Percentiles rank a stretch among this genome's conserved stretches.
phyloP scores from a whole-genome alignment of 1,284 basidiomycete genomes.

The Cystobasidium pallidum region DNA sequence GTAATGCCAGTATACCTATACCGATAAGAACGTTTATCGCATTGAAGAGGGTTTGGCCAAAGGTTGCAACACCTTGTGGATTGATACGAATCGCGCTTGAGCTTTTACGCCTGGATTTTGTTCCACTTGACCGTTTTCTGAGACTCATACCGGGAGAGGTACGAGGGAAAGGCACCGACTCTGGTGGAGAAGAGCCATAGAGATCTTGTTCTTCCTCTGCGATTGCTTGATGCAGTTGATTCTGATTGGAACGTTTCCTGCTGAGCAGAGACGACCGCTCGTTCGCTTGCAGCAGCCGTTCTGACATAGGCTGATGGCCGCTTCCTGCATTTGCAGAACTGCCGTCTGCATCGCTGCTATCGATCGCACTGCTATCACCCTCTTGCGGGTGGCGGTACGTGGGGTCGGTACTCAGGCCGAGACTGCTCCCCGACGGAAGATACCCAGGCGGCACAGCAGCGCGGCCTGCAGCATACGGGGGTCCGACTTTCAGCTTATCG shows the following conservation, averaged over 20 bases:
- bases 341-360: slow-evolving; percentile 5
- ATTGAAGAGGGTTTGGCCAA: slow-evolving; percentile 69
- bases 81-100: background rate
- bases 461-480: background rate
- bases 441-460: background rate
- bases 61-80: slow-evolving; percentile 47
- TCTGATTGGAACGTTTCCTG: slow-evolving; percentile 14
- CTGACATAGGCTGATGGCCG: background rate
- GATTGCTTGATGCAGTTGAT: background rate
- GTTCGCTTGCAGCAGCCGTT: background rate
- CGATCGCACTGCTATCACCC: slow-evolving; percentile 10
- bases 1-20: slow-evolving; percentile 86
- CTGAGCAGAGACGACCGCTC: slow-evolving; percentile 33
- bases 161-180: slow-evolving; percentile 37
- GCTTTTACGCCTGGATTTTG: slow-evolving; percentile 13
- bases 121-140: slow-evolving; percentile 21
- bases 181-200: slow-evolving; percentile 43
- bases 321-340: background rate
- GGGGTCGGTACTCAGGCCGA: slow-evolving; percentile 10
- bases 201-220: slow-evolving; percentile 11
- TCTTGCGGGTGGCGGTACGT: background rate
- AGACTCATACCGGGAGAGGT: slow-evolving; percentile 10
- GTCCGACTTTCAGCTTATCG: background rate
- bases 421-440: slow-evolving; percentile 12
- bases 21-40: slow-evolving; percentile 79